A percentile compares a stretch with the other conserved stretches of the same genome.
phyloP scores from a whole-genome alignment of 1,139 yeast species.

The Pichia sp. region DNA sequence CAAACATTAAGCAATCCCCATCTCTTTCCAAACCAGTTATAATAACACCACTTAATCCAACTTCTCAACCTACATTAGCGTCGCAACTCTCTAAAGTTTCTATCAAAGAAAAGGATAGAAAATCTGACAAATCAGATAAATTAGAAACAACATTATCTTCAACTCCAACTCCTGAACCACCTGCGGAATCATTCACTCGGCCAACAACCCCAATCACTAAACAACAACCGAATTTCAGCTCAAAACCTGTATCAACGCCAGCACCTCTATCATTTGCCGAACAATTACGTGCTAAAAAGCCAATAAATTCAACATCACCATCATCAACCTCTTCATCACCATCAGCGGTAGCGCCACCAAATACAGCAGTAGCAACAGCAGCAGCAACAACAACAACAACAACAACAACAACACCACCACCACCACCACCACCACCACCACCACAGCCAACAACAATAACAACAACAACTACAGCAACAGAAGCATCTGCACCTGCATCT shows the following conservation, averaged over 20 bases:
- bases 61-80: background rate
- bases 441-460: too few species aligned
- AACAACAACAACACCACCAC: too few species aligned
- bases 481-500: too few species aligned
- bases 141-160: background rate
- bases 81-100: background rate
- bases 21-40: background rate
- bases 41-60: background rate
- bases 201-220: background rate
- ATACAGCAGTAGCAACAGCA: too few species aligned
- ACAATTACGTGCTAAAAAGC: conserved; percentile 1
- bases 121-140: background rate
- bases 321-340: conserved; percentile 30
- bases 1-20: background rate
- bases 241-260: conserved; percentile 1
- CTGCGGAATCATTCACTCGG: background rate
- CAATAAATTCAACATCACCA: conserved; percentile 7
- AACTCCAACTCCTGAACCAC: background rate
- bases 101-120: background rate
- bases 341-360: conserved; percentile 29
- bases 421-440: conserved; percentile 31
- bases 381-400: too few species aligned
- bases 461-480: too few species aligned
- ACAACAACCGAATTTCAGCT: background rate
- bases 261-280: conserved; percentile 6